phyloP scores from a whole-genome alignment of 495 filamentous ascomycete species.

The Penicillium parvum region DNA sequence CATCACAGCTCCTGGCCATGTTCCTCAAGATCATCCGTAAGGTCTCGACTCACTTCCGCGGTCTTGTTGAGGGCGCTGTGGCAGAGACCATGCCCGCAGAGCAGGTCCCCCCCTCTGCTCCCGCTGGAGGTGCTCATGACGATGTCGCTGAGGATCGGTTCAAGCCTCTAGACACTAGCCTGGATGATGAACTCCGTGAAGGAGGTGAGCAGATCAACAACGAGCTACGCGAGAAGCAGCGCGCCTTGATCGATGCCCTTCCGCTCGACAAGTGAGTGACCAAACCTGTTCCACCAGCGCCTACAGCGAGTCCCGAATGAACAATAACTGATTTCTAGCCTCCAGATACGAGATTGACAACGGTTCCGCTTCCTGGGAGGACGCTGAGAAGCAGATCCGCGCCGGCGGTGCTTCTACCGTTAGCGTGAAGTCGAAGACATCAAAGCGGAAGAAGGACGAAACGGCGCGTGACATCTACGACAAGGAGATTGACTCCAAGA shows the following conservation, averaged over 20 bases:
- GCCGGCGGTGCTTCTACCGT: slow-evolving; percentile 64
- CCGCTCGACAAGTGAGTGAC: slow-evolving; percentile 80
- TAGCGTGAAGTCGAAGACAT: slow-evolving; percentile 68
- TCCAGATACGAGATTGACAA: slow-evolving; percentile 76
- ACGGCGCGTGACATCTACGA: slow-evolving; percentile 51
- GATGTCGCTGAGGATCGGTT: slow-evolving; percentile 56
- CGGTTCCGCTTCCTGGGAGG: slow-evolving; percentile 68
- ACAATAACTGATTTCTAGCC: slow-evolving; percentile 43
- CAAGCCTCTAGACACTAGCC: slow-evolving; percentile 60
- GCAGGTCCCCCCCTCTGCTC: slow-evolving; percentile 48
- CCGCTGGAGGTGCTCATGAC: slow-evolving; percentile 56
- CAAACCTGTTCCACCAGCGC: slow-evolving; percentile 1
- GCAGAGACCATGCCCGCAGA: slow-evolving; percentile 62
- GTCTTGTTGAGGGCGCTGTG: slow-evolving; percentile 69
- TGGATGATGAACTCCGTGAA: slow-evolving; percentile 84
- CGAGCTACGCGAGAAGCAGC: slow-evolving; percentile 69
- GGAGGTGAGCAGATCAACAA: slow-evolving; percentile 71
- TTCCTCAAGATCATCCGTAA: slow-evolving; percentile 95
- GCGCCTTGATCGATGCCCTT: slow-evolving; percentile 80
- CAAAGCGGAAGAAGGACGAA: slow-evolving; percentile 76
- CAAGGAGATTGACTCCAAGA: slow-evolving; percentile 44
- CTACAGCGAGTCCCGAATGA: slow-evolving; percentile 20
- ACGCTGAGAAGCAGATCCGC: slow-evolving; percentile 74
- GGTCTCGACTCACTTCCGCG: slow-evolving; percentile 68
- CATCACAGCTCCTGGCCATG: slow-evolving; percentile 85